phyloP scores from a whole-genome alignment of 2,329 filamentous ascomycete species.

The Sordariomycetes sp. region DNA sequence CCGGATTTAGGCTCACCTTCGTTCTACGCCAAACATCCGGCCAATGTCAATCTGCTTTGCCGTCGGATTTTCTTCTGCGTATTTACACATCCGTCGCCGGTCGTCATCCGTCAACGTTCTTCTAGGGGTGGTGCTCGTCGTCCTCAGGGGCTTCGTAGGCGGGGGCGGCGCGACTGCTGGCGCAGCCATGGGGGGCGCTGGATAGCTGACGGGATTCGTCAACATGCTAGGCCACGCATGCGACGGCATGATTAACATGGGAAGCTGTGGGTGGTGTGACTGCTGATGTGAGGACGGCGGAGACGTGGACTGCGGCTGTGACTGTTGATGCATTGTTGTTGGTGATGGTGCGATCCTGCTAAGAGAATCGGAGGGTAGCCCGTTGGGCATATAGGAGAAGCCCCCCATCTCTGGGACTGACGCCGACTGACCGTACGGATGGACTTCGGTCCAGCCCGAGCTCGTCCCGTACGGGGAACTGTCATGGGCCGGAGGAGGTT shows the following conservation, averaged over 20 bases:
- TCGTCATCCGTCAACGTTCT: conserved; percentile 88
- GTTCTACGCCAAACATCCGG: conserved; percentile 85
- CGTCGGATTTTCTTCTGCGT: conserved; percentile 78
- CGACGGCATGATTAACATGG: conserved; percentile 59
- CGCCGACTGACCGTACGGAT: conserved; percentile 51
- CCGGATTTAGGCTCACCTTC: conserved; percentile 55
- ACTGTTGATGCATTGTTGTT: conserved; percentile 33
- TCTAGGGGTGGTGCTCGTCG: conserved; percentile 40
- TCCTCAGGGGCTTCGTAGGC: not conserved
- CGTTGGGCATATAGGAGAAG: conserved; percentile 43
- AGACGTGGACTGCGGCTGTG: conserved; percentile 10
- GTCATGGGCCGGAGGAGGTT: conserved; percentile 29
- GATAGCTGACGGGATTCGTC: conserved; percentile 55
- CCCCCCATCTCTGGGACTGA: conserved; percentile 54
- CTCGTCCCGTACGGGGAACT: conserved; percentile 26
- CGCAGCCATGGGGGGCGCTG: conserved; percentile 44
- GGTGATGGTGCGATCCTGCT: conserved; percentile 44
- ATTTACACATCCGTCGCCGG: conserved; percentile 84
- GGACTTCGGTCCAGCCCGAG: conserved; percentile 39
- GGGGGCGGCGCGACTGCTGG: conserved; percentile 16
- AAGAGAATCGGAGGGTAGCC: conserved; percentile 35
- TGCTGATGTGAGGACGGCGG: conserved; percentile 27
- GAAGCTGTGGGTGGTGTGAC: conserved; percentile 33
- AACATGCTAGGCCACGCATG: conserved; percentile 73
- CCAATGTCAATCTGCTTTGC: conserved; percentile 96